Percentiles rank a stretch among this genome's conserved stretches.
These are phyloP conservation scores for Vanderwaltozyma yarrowii DNA, from an alignment of 805 yeast genomes.

Conservation along the genomic window DNA sequence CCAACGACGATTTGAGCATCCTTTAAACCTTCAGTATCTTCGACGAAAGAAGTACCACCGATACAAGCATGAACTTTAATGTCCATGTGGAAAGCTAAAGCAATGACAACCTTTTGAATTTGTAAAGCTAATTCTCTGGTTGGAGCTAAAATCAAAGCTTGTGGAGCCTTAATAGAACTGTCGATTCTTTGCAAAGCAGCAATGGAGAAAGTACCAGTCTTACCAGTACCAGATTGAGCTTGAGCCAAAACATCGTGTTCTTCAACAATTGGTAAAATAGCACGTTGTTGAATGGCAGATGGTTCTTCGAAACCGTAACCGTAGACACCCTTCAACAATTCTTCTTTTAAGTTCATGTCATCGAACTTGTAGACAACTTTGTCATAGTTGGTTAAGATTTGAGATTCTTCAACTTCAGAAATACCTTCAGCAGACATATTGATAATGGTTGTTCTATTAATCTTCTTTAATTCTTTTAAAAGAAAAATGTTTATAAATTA, in stretches of 20 bases:
- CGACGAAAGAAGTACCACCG: constrained; percentile 89
- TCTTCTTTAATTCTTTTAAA: not conserved
- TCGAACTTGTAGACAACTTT: constrained; percentile 72
- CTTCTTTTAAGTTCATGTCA: constrained; percentile 65
- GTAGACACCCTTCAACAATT: constrained; percentile 53
- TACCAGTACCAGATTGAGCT: constrained; percentile 99
- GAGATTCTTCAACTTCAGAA: constrained; percentile 69
- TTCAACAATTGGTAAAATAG: constrained; percentile 86
- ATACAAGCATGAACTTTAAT: constrained; percentile 92
- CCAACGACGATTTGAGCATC: constrained; percentile 90
- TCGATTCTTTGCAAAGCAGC: constrained; percentile 70
- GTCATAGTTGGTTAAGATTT: constrained; percentile 93
- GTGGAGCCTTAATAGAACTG: constrained; percentile 60
- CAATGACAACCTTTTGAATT: constrained; percentile 86
- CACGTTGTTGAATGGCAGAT: constrained; percentile 96
- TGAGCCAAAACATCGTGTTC: constrained; percentile 97
- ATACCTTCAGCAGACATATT: constrained; percentile 44
- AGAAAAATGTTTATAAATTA: not conserved
- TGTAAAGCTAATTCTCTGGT: constrained; percentile 96
- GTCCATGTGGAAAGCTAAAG: constrained; percentile 84
- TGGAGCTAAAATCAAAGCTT: constrained; percentile 92
- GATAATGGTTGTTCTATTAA: constrained; percentile 2
- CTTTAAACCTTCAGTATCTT: constrained; percentile 75
- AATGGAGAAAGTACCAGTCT: constrained; percentile 95
- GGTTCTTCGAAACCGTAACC: constrained; percentile 94